Evolutionary conservation across 129 eudicot species (phyloP).

Genomic region (Flaveria trinervia): DNA sequence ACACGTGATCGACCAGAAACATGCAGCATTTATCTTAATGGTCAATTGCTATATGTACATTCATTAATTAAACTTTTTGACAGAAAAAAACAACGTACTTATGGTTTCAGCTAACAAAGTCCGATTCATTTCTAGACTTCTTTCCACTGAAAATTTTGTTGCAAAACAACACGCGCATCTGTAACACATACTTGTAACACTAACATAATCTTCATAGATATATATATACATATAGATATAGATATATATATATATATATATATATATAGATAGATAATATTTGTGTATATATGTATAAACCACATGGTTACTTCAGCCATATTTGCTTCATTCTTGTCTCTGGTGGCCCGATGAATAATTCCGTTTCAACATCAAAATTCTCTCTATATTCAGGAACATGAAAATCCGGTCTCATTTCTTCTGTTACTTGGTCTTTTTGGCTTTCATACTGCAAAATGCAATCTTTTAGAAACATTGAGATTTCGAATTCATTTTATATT

Average conservation of each 20-base stretch:
- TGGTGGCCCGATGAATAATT: slow-evolving; percentile 75
- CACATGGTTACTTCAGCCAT: slow-evolving; percentile 26
- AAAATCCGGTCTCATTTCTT: slow-evolving; percentile 34
- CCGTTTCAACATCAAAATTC: slow-evolving; percentile 88
- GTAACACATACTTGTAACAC: not conserved
- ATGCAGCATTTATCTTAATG: not conserved
- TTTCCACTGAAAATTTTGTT: not conserved
- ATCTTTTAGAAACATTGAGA: not conserved
- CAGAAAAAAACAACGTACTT: not conserved
- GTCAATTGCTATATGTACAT: not conserved
- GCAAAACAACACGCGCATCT: not conserved
- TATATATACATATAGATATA: not conserved
- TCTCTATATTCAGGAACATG: slow-evolving; percentile 50
- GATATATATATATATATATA: not conserved
- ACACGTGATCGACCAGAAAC: not conserved
- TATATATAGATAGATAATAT: not conserved
- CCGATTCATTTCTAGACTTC: slow-evolving; percentile 4
- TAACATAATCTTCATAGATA: not conserved
- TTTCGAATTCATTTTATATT: not conserved
- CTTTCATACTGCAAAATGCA: slow-evolving; percentile 36
- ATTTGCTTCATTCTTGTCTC: slow-evolving; percentile 53
- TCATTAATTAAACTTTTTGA: not conserved
- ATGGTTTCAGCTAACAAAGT: slow-evolving; percentile 4
- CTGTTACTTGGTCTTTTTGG: slow-evolving; percentile 29
- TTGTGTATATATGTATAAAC: not conserved